These are phyloP conservation scores for Aspergillus versicolor DNA, from an alignment of 2,329 filamentous ascomycete species.

Conservation along the genomic window DNA sequence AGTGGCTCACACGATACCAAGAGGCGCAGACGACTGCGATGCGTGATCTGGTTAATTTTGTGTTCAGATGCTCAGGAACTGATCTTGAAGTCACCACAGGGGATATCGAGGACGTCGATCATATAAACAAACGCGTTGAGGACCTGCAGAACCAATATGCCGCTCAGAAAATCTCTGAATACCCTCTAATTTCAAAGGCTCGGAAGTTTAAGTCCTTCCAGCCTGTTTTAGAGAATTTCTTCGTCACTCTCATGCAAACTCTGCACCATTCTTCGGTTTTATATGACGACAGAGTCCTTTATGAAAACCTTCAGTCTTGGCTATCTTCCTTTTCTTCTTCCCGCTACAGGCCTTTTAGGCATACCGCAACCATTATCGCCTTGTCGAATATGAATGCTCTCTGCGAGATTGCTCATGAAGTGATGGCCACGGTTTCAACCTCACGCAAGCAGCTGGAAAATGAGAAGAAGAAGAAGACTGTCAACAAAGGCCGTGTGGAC, in stretches of 20 bases:
- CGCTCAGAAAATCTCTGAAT: constrained; percentile 80
- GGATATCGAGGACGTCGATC: constrained; percentile 87
- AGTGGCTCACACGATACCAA: constrained; percentile 59
- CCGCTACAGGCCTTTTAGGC: constrained; percentile 81
- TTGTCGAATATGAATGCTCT: constrained; percentile 77
- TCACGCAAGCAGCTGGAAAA: constrained; percentile 75
- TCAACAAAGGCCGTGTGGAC: constrained; percentile 75
- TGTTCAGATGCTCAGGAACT: constrained; percentile 72
- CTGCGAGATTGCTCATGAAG: constrained; percentile 68
- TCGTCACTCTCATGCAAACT: constrained; percentile 71
- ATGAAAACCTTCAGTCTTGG: constrained; percentile 90
- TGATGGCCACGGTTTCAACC: constrained; percentile 71
- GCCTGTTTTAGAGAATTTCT: constrained; percentile 73
- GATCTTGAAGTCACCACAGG: constrained; percentile 73
- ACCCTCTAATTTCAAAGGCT: constrained; percentile 81
- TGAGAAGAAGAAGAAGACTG: constrained; percentile 68
- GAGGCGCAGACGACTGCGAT: constrained; percentile 56
- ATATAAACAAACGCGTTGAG: constrained; percentile 71
- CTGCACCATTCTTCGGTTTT: constrained; percentile 80
- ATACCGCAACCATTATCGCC: constrained; percentile 85
- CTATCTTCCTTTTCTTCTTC: constrained; percentile 88
- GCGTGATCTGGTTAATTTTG: constrained; percentile 61
- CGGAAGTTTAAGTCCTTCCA: constrained; percentile 78
- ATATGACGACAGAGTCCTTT: constrained; percentile 71
- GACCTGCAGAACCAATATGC: constrained; percentile 90